Evolutionary conservation across 352 stramenopile species (phyloP).

Genomic region (Pythium brassicae): DNA sequence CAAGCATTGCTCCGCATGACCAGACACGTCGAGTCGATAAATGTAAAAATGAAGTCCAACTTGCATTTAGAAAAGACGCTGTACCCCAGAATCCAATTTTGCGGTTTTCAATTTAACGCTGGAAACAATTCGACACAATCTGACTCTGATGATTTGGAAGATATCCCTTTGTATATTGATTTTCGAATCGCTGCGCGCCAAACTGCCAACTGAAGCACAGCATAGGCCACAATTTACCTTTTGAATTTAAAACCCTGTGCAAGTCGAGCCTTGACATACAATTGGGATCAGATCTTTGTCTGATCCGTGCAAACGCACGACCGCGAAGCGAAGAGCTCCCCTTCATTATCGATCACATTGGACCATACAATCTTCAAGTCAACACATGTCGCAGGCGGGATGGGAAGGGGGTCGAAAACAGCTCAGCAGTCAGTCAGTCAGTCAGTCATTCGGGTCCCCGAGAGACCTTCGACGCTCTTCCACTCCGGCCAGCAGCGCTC

Average conservation of each 20-base stretch:
- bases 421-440: not conserved
- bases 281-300: not conserved
- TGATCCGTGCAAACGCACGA: not conserved
- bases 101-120: not conserved
- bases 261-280: not conserved
- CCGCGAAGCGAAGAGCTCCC: too few species aligned
- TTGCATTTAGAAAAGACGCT: too few species aligned
- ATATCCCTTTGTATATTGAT: not conserved
- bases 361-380: not conserved
- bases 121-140: constrained; percentile 4
- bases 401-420: not conserved
- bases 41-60: too few species aligned
- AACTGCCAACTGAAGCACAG: too few species aligned
- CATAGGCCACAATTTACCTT: too few species aligned
- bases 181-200: not conserved
- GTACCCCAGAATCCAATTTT: too few species aligned
- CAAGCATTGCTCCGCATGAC: too few species aligned
- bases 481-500: not conserved
- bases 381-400: not conserved
- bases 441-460: not conserved
- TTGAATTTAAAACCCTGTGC: not conserved
- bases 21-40: too few species aligned
- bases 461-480: not conserved
- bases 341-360: too few species aligned
- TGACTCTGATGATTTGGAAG: constrained; percentile 2